These are phyloP conservation scores for Fagopyrum tataricum DNA, from an alignment of 148 eudicot species.

Conservation along the genomic window DNA sequence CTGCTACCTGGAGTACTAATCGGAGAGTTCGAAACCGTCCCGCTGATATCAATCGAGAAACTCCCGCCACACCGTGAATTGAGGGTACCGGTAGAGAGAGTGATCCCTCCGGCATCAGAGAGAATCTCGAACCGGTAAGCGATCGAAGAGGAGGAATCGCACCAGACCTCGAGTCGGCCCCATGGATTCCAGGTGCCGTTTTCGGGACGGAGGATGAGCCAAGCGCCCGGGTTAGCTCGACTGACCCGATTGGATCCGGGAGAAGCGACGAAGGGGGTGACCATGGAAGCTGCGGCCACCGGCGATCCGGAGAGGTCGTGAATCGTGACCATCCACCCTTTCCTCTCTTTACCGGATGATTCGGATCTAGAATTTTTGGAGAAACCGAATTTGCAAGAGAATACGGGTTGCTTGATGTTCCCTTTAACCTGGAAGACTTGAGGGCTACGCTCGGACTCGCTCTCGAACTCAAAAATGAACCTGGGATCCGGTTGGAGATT, in stretches of 20 bases:
- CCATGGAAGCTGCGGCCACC: slow-evolving; percentile 12
- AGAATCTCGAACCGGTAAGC: slow-evolving; percentile 6
- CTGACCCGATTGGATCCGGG: slow-evolving; percentile 12
- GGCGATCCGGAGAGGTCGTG: slow-evolving; percentile 13
- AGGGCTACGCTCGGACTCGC: slow-evolving; percentile 90
- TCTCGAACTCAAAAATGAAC: slow-evolving; percentile 77
- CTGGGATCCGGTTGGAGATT: slow-evolving; percentile 78
- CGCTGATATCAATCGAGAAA: slow-evolving; percentile 52
- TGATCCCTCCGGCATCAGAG: slow-evolving; percentile 7
- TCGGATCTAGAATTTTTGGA: slow-evolving; percentile 46
- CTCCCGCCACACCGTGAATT: slow-evolving; percentile 56
- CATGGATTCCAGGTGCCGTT: slow-evolving; percentile 13
- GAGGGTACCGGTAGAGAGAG: slow-evolving; percentile 33
- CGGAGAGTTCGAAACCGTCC: slow-evolving; percentile 37
- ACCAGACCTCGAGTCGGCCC: slow-evolving; percentile 10
- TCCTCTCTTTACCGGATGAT: slow-evolving; percentile 21
- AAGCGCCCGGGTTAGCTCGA: slow-evolving; percentile 9
- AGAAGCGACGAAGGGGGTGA: slow-evolving; percentile 10
- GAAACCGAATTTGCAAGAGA: slow-evolving; percentile 77
- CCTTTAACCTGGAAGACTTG: slow-evolving; percentile 92
- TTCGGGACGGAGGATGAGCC: slow-evolving; percentile 14
- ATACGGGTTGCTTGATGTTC: slow-evolving; percentile 71
- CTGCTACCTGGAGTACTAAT: slow-evolving; percentile 58
- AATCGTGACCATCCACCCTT: slow-evolving; percentile 10
- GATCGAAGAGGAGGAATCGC: slow-evolving; percentile 3